Base-by-base conservation (phyloP, 495 filamentous ascomycete species). In the Friedmanniomyces simplex region DNA sequence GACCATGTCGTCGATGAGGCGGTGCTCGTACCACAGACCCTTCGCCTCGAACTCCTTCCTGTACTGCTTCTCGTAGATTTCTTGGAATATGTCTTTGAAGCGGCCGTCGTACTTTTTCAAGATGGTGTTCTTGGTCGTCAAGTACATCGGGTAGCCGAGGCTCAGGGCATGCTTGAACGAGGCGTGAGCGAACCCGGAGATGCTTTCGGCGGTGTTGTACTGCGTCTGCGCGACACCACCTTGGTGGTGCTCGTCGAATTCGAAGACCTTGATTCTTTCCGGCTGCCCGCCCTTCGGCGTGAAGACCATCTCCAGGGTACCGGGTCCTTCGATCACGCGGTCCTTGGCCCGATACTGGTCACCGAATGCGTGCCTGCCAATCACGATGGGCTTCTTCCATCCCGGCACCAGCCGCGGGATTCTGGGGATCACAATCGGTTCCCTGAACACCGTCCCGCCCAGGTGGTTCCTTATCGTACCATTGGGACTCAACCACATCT, bases 91-190 rank as follows among this genome's bases (percentile, higher is more conserved):
- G 64, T 98, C 93, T 83, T 95, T 96, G 81, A 98, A 98, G 62
- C 86, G 80, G 30, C 93, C 93, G 68, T 98, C 93, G 74, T 98
- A 98, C 71, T 88, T 88, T 84, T 98, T 98, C 63, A 98, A 74
- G 67, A 98, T 98, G 59, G 93, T 98, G 76, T 97, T 96, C 84
- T 98, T 98, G 71, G 93, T 98, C 80, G 87, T 93, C 90, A 97
- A 89, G 75, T 97, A 98, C 64, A 98, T 75, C 18, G 93, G 93
- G 43, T 96, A 73, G 57, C 74, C 75, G 81, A 95, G 94, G 70
- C 80, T 77, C 30, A 98, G 73, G 20, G 93, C 93, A 60, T 95
- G 79, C 81, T 96, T 94, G 83, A 98, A 97, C 63, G 82, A 86
- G 51, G 93, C 87, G 66, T 96, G 93, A 54, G 93, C 93, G 68